Base-by-base conservation (phyloP, 1,284 basidiomycete genomes). In the Coriolopsis trogii region DNA sequence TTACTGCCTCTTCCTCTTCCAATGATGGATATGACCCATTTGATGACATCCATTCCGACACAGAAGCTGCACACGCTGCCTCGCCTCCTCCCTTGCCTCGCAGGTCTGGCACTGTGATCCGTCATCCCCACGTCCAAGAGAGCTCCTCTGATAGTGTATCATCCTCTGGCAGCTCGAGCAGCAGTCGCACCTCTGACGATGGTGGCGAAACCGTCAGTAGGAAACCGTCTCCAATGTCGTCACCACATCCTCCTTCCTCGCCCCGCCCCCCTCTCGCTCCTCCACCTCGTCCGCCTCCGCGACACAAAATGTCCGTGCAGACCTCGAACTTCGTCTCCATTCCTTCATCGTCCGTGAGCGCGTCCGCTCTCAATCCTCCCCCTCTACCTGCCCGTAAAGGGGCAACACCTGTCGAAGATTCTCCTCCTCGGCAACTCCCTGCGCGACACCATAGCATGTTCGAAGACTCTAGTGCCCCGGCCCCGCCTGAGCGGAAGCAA, bases 401-500 rank as follows among this genome's bases (percentile, higher is more conserved):
- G 8, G 46, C 58, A 2, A 55, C 56, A 5, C 49, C 57, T 5
- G 42, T 51, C 4, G 63, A 63, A 12, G 64, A 67, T 16, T 46
- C 52, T 9, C 34, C 55, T 7, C 40, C 55, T 15, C 54, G 58
- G 18, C 53, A 59, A 15, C 25, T 47, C 0, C 60, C 58, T 1
- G 21, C 48, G 8, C 57, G 63, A 20, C 55, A 58, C 25, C 56
- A 51, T 6, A 51, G 46, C n/a, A 55, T 59, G 50, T 36, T 26
- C 9, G 62, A 63, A n/a, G n/a, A n/a, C n/a, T n/a, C 21, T 40
- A 10, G 58, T 60, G 9, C 15, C 46, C 2, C 46, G 53, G 9
- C 25, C 54, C n/a, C 30, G 13, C 56, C 56, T 15, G 76, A 84
- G 45, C 76, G 80, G 25, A 85, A 79, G 62, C 49, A 68, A 3